Evolutionary conservation across 345 rosid species (phyloP), one percentile per base, ranked within the genome.

Genomic region (Populus pruinosa): DNA sequence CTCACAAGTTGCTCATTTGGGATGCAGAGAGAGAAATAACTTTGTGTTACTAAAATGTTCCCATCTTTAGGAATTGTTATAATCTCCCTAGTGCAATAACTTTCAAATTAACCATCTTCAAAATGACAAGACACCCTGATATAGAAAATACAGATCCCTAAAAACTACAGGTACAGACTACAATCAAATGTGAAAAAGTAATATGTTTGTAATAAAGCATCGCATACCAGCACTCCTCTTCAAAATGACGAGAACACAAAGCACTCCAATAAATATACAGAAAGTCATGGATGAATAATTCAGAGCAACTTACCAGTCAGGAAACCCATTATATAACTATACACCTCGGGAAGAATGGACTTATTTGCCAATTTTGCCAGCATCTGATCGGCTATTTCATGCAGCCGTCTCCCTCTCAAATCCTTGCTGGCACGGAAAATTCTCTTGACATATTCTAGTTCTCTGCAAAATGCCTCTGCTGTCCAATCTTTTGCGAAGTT

Each of bases 371-470:
- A 82, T 83, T 92, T 92, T 73, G 77, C 81, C 71, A 92, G 84
- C 89, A 89, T 84, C 70, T 73, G 87, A 80, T 82, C 87, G 27
- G 97, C 96, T 84, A 93, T 85, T 83, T 91, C 94, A 84, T 88
- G 88, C 44, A 96, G 89, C 79, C 81, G 87, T 78, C 81, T 89
- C 79, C 99, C 99, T 87, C 98, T 89, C 49, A 81, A 72, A 75
- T 93, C 99, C 83, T 92, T 91, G 89, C 98, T 91, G 27, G 81
- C 90, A 73, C 87, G 76, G 76, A 96, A 96, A 77, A 96, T 90
- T 86, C 92, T 92, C 84, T 80, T 87, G 72, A 96, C 98, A 88
- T 92, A 92, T 82, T 91, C 94, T 67, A 96, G 94, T 75, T 96
- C 99, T 75, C 81, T 90, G 85, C 84, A 83, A 80, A 96, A 86